Base-by-base conservation (phyloP, 2,329 filamentous ascomycete species). In the Aspergillus pseudonomiae region DNA sequence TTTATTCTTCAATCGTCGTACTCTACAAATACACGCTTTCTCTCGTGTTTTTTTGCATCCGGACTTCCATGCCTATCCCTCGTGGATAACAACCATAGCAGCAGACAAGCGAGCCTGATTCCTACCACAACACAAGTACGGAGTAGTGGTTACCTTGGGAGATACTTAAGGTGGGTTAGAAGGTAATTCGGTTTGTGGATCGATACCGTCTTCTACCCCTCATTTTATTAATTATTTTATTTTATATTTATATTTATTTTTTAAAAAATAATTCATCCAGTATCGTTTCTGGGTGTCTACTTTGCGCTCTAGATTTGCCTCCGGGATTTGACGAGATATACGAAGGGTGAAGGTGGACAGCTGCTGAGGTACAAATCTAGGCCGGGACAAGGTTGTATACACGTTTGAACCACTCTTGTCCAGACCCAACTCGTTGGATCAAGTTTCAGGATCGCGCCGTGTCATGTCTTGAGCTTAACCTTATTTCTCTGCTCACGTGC, bases 401-500 rank as follows among this genome's bases (percentile, higher is more conserved):
- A 46, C 5, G 19, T 24, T 41, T 12, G 14, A 24, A 52, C 48
- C 48, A 52, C 12, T 19, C 11, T 24, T 28, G 21, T 14, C 48
- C 28, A 24, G 50, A 56, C 32, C 55, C 60, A 56, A 34, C 41
- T 60, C 57, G 39, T 48, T 54, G 62, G 59, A 45, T 55, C 50
- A 7, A 21, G 50, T 46, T 52, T 28, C 50, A 48, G 26, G 10
- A 34, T 32, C 26, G 28, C 26, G 50, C 24, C 52, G 21, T 55
- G 56, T 59, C 46, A 62, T 60, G 50, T 32, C 48, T 57, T 61
- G 67, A 70, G 67, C 68, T 67, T 70, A 70, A 70, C 68, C 68
- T 70, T 70, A 70, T 66, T 68, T 65, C 52, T 45, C 59, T 46
- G 30, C 43, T 68, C 66, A 67, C 66, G 65, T 68, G 67, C 53